Evolutionary conservation across 192 early-diverging fungal species (phyloP).

Genomic region (Globomyces pollinis-pini): DNA sequence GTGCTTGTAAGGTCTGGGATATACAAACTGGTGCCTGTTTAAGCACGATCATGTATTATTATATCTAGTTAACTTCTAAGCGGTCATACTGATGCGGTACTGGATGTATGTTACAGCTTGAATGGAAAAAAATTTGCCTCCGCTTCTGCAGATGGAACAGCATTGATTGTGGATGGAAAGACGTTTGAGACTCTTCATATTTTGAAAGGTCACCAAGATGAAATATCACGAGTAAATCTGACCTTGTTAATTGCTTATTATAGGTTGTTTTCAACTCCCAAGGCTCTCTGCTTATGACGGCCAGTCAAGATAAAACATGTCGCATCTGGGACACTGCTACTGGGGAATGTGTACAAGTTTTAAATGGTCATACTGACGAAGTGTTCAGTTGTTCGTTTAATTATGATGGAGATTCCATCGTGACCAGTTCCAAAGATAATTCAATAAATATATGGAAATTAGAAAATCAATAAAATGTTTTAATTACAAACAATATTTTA

Average conservation of each 20-base stretch:
- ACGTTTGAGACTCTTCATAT: slow-evolving; percentile 19
- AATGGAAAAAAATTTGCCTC: slow-evolving; percentile 28
- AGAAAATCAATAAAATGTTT: neutral
- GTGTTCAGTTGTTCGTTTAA: slow-evolving; percentile 41
- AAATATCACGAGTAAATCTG: slow-evolving; percentile 35
- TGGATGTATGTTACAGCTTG: slow-evolving; percentile 29
- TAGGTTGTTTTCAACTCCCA: slow-evolving; percentile 38
- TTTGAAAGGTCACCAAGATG: slow-evolving; percentile 33
- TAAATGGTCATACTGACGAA: slow-evolving; percentile 41
- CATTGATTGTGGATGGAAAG: slow-evolving; percentile 19
- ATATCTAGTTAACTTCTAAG: slow-evolving; percentile 17
- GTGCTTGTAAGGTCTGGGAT: slow-evolving; percentile 40
- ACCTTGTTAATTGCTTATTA: neutral
- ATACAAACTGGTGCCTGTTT: slow-evolving; percentile 21
- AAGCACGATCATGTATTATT: slow-evolving; percentile 25
- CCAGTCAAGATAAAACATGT: slow-evolving; percentile 35
- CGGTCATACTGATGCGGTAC: slow-evolving; percentile 40
- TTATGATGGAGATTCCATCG: slow-evolving; percentile 33
- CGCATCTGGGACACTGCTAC: slow-evolving; percentile 27
- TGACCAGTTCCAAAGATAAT: slow-evolving; percentile 33
- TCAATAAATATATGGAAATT: slow-evolving; percentile 16
- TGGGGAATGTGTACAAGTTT: slow-evolving; percentile 31
- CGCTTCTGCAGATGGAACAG: slow-evolving; percentile 33
- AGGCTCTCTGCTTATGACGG: slow-evolving; percentile 28
- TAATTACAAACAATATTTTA: slow-evolving; percentile 5